Evolutionary conservation across 2,329 filamentous ascomycete species (phyloP).

Genomic region (Aspergillus amoenus): DNA sequence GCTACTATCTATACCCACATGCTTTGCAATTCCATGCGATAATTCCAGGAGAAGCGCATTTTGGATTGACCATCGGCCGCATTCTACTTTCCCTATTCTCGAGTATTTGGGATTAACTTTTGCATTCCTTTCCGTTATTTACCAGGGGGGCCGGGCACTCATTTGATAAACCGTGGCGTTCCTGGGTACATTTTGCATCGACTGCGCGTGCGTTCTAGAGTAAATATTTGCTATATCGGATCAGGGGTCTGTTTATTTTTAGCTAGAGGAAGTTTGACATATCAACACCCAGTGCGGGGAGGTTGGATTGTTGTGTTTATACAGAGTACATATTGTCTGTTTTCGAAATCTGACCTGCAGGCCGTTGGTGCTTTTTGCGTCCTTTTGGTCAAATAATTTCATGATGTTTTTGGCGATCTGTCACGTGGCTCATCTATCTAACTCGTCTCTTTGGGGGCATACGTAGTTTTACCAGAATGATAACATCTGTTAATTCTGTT

Average conservation of each 20-base stretch:
- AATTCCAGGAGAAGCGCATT: background rate
- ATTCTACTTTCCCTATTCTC: slow-evolving; percentile 9
- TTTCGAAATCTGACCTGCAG: slow-evolving; percentile 1
- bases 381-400: background rate
- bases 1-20: slow-evolving; percentile 1
- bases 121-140: background rate
- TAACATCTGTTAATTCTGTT: background rate
- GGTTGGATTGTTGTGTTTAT: slow-evolving; percentile 5
- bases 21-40: background rate
- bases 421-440: background rate
- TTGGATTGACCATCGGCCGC: slow-evolving; percentile 4
- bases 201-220: slow-evolving; percentile 4
- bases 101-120: slow-evolving; percentile 8
- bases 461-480: background rate
- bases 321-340: background rate
- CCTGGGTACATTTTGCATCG: slow-evolving; percentile 5
- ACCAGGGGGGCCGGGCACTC: slow-evolving; percentile 3
- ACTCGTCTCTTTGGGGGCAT: background rate
- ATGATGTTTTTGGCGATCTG: background rate
- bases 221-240: slow-evolving; percentile 2
- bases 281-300: slow-evolving; percentile 5
- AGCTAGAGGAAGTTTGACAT: slow-evolving; percentile 2
- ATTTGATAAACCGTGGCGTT: slow-evolving; percentile 10
- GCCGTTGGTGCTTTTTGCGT: background rate
- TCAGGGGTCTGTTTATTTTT: slow-evolving; percentile 2